Base-by-base conservation (phyloP, 2,329 filamentous ascomycete genomes). In the Lasiodiplodia citricola region DNA sequence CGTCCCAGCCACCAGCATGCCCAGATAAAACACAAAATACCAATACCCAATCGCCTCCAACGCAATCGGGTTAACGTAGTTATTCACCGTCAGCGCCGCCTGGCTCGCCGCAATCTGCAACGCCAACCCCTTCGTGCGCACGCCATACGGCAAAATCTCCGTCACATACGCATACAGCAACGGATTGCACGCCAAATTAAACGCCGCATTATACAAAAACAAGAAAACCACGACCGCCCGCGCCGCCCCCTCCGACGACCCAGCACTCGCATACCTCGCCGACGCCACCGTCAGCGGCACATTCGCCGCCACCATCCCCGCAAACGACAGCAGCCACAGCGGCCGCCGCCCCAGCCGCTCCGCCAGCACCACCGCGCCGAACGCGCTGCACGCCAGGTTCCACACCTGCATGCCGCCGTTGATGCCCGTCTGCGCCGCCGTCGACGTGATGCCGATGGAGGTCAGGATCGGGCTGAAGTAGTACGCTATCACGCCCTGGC, bases 61-160 rank as follows among this genome's bases (percentile, higher is more conserved):
- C 5, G 79, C 81, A 38, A 83, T 77, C 4, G 81, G 81, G 62
- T 83, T 84, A 67, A 82, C 80, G 71, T 80, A 81, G 63, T 76
- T 73, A 73, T 80, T 80, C 69, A 80, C 78, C 71, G 84, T 82
- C 23, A 85, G 80, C 31, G 83, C 80, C 31, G 82, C 73, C 71
- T 83, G 80, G 68, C 83, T 79, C 66, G 81, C 79, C 54, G 83
- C 74, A 73, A 83, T 82, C 78, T 83, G 79, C 23, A 86, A 70
- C 5, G 82, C 78, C 74, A 82, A 72, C 63, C 80, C 79, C 75
- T 73, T 80, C 23, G 85, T 80, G 68, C 80, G 79, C 2, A 79
- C 70, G 21, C 73, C 70, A 66, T 74, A 77, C 0, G 78, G 76
- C 72, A 78, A 73, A 38, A 80, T 78, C 68, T 80, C 78, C 35